Evolutionary conservation across 2,329 filamentous ascomycete species (phyloP).

Genomic region (Cercospora berteroae): DNA sequence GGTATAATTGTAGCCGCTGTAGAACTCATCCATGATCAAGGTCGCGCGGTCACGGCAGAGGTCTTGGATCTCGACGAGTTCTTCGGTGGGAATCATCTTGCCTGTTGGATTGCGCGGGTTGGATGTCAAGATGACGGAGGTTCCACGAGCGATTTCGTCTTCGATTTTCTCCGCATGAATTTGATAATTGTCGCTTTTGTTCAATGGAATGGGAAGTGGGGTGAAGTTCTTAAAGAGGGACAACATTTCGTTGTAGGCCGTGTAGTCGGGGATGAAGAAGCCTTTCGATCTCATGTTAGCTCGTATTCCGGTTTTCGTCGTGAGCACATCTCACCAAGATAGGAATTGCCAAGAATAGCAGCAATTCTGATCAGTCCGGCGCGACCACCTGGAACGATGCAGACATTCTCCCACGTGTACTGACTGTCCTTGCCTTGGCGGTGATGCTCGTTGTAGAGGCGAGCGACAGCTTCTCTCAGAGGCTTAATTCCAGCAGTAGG

Average conservation of each 20-base stretch:
- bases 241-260: conserved; percentile 97
- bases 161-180: conserved; percentile 92
- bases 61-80: conserved; percentile 87
- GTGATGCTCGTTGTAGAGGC: conserved; percentile 90
- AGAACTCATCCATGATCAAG: conserved; percentile 95
- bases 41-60: conserved; percentile 88
- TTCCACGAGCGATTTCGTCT: conserved; percentile 52
- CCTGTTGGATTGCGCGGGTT: conserved; percentile 96
- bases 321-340: conserved; percentile 63
- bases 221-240: conserved; percentile 92
- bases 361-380: conserved; percentile 93
- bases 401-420: conserved; percentile 97
- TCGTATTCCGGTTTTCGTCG: background rate
- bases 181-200: conserved; percentile 83
- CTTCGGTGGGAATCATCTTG: conserved; percentile 77
- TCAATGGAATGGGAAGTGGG: conserved; percentile 80
- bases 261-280: conserved; percentile 70
- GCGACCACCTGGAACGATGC: conserved; percentile 89
- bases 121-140: conserved; percentile 80
- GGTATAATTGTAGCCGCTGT: conserved; percentile 90
- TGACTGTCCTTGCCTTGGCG: conserved; percentile 81
- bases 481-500: conserved; percentile 93
- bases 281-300: conserved; percentile 39
- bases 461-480: conserved; percentile 81
- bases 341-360: conserved; percentile 83